These are phyloP conservation scores for Hypoxylon sp. DNA, from an alignment of 2,329 filamentous ascomycete genomes.

Conservation along the genomic window DNA sequence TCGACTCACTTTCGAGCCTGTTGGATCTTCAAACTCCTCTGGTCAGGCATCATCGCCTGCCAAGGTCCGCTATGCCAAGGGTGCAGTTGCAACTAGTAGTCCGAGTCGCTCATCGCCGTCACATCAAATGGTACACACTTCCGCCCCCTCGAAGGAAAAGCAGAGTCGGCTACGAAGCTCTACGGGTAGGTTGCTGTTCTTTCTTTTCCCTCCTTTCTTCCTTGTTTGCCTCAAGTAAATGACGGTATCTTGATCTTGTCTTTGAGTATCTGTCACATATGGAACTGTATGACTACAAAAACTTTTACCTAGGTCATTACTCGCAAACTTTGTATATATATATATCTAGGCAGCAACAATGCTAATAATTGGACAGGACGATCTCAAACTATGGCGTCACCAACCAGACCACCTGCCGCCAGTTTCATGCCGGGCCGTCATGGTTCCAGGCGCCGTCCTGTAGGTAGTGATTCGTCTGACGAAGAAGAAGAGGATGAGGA, in stretches of 20 bases:
- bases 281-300: not conserved
- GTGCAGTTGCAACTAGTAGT: conserved; percentile 37
- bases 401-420: conserved; percentile 34
- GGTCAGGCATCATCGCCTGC: conserved; percentile 49
- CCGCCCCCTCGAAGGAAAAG: conserved; percentile 20
- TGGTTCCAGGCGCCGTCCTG: conserved; percentile 23
- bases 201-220: not conserved
- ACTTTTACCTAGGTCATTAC: too few relatives aligned
- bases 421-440: conserved; percentile 51
- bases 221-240: not conserved
- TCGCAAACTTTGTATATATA: not conserved
- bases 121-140: conserved; percentile 16
- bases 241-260: not conserved
- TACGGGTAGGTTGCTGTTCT: conserved; percentile 35
- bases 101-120: conserved; percentile 28
- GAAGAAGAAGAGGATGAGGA: conserved; percentile 44
- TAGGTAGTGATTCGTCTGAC: conserved; percentile 46
- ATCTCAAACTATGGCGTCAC: conserved; percentile 11
- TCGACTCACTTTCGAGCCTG: conserved; percentile 54
- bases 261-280: not conserved
- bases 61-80: conserved; percentile 50
- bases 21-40: conserved; percentile 44
- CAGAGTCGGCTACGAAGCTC: conserved; percentile 40
- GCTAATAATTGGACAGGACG: conserved; percentile 24
- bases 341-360: not conserved